Evolutionary conservation across 176 grass and related monocot genomes (phyloP).

Genomic region (Lolium rigidum): DNA sequence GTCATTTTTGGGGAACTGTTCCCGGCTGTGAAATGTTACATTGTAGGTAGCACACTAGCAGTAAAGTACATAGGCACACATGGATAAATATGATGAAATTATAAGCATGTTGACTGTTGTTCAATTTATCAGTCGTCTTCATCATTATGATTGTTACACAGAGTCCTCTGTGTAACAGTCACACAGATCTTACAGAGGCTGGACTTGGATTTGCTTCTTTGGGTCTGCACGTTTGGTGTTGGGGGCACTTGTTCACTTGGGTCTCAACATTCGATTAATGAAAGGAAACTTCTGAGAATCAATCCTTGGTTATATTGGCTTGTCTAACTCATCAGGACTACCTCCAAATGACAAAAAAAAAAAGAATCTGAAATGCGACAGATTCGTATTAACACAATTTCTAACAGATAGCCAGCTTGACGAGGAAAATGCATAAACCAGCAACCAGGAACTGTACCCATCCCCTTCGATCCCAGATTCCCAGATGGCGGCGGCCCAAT

Average conservation of each 20-base stretch:
- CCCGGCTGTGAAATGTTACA: not conserved
- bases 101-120: not conserved
- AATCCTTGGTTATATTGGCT: not conserved
- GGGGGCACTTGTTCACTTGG: not conserved
- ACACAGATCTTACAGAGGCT: not conserved
- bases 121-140: not conserved
- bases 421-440: too few relatives aligned
- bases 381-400: not conserved
- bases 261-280: not conserved
- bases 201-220: not conserved
- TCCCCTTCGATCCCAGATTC: too few relatives aligned
- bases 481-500: too few relatives aligned
- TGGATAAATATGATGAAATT: not conserved
- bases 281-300: not conserved
- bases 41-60: not conserved
- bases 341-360: not conserved
- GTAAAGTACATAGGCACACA: not conserved
- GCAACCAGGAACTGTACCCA: too few relatives aligned
- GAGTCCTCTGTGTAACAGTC: not conserved
- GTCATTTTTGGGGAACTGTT: not conserved
- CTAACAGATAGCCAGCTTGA: not conserved
- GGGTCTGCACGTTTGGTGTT: not conserved
- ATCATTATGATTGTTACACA: not conserved
- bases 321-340: not conserved
- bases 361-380: not conserved